Base-by-base conservation (phyloP, 2,329 filamentous ascomycete genomes). In the Metarhizium sp. region DNA sequence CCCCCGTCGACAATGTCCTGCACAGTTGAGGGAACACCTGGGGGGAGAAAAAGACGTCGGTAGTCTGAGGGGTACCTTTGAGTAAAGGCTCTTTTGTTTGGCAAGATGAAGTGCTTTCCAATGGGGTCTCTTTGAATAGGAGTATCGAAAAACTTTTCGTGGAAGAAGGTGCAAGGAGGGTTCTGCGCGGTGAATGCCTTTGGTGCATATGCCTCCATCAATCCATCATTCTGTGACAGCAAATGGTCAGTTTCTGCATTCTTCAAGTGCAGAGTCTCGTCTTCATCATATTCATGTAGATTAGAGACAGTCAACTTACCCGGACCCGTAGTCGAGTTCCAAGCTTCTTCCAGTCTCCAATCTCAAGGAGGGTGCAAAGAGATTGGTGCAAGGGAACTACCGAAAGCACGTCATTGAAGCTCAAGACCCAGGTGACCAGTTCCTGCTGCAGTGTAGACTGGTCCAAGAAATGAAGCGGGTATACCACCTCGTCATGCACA, bases 331-430 rank as follows among this genome's bases (percentile, higher is more conserved):
- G 51, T 18, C 56, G 56, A 40, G 50, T 14, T 6, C 50, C 53
- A 7, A 58, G 51, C 47, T 58, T 58, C 36, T 49, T 58, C 56
- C 56, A 58, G 29, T 58, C 53, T 5, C 56, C 56, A 42, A 49
- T 55, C 51, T 58, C 51, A 25, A 58, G 51, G 16, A 58, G 47
- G 1, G n/a, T 25, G 34, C 53, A 55, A 16, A 58, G 43, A 20
- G 53, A 52, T 11, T 52, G 43, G 18, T 58, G 51, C 8, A 58
- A 51, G 40, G 40, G 45, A 16, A 42, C 25, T 13, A 47, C 56
- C 30, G 50, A 32, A 47, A 58, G 53, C 53, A 58, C 56, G 52
- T 58, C 56, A 40, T 58, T 58, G 53, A 58, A 58, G 53, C 56
- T 55, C 53, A 58, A 43, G 16, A 58, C 56, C 56, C 56, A 58